A percentile compares a stretch with the other conserved stretches of the same genome.
Evolutionary conservation across 1,284 basidiomycete species (phyloP).

Genomic region (Sporisorium exsertum): DNA sequence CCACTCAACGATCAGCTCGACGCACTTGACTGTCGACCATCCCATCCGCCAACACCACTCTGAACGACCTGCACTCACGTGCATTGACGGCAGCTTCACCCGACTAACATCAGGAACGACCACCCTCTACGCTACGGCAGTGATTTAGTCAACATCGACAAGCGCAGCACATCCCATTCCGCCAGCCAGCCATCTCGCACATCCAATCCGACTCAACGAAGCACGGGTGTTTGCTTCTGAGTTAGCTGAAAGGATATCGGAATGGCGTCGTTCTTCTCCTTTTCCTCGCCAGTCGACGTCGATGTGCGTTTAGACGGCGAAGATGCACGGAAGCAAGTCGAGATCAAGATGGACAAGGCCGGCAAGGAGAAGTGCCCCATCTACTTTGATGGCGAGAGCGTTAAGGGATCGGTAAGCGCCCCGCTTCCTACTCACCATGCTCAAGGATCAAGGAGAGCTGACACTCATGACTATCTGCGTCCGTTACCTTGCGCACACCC

Average conservation of each 20-base stretch:
- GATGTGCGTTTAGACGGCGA: slow-evolving; percentile 86
- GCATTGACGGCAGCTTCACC: not conserved
- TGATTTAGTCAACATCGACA: too few relatives aligned
- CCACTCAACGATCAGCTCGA: not conserved
- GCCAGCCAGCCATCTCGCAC: too few relatives aligned
- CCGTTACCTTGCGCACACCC: too few relatives aligned
- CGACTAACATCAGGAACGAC: not conserved
- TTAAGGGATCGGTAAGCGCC: slow-evolving; percentile 78
- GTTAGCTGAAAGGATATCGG: not conserved
- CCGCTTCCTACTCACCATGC: too few relatives aligned
- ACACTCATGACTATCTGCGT: too few relatives aligned
- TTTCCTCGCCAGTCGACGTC: slow-evolving; percentile 88
- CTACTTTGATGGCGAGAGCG: slow-evolving; percentile 93
- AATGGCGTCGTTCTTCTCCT: slow-evolving; percentile 88
- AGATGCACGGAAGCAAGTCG: slow-evolving; percentile 82
- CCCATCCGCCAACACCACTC: not conserved
- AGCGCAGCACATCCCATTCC: too few relatives aligned
- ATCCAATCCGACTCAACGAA: not conserved
- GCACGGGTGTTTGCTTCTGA: not conserved
- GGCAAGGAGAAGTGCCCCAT: slow-evolving; percentile 85
- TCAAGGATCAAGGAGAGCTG: too few relatives aligned
- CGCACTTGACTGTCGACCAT: not conserved
- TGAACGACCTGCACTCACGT: not conserved
- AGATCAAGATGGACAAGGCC: slow-evolving; percentile 78
- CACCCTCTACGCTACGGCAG: not conserved